A percentile compares a stretch with the other conserved stretches of the same genome.
Evolutionary conservation across 164 flowering plant genomes (phyloP).

Genomic region (Tetracentron sinense): DNA sequence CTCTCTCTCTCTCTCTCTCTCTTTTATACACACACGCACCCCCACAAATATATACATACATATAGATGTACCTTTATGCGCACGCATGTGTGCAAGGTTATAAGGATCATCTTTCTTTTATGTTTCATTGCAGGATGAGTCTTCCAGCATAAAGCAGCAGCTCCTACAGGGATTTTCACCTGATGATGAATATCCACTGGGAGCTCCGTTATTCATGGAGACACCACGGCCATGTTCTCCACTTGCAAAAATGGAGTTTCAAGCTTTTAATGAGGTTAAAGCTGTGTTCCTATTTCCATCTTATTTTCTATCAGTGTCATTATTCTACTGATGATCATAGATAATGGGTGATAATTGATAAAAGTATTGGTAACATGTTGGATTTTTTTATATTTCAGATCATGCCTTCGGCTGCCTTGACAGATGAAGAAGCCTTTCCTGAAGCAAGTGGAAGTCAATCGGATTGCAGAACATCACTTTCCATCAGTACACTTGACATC

Average conservation of each 20-base stretch:
- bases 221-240: conserved; percentile 76
- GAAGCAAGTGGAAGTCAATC: conserved; percentile 65
- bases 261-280: conserved; percentile 60
- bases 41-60: no score
- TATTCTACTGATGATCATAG: not conserved
- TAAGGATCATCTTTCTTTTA: not conserved
- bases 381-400: conserved; percentile 34
- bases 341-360: no score
- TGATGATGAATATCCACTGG: conserved; percentile 73
- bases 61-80: no score
- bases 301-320: not conserved
- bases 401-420: conserved; percentile 30
- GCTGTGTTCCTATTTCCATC: not conserved
- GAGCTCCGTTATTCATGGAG: conserved; percentile 71
- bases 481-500: conserved; percentile 50
- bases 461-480: conserved; percentile 51
- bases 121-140: conserved; percentile 51
- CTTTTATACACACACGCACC: not conserved
- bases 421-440: conserved; percentile 58
- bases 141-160: conserved; percentile 44
- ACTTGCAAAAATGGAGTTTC: conserved; percentile 47
- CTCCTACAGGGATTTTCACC: conserved; percentile 63
- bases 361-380: not conserved
- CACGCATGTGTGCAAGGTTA: no score
- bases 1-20: not conserved